Evolutionary conservation across 139 green algal genomes (phyloP).

Genomic region (Coelastrella sp.): DNA sequence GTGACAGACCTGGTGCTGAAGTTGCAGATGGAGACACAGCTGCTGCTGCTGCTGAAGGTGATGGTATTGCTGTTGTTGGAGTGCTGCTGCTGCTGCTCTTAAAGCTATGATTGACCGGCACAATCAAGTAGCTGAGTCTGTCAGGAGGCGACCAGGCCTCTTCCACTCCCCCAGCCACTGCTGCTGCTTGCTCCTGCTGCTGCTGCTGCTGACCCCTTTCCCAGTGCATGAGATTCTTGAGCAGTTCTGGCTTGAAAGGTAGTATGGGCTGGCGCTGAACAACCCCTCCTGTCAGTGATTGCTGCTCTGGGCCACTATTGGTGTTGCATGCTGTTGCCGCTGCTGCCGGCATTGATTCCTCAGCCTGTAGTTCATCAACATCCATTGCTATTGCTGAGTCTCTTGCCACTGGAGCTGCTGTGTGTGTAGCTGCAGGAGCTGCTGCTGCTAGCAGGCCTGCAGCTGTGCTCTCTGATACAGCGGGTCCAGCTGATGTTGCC

Average conservation of each 20-base stretch:
- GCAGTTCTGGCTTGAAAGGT: constrained; percentile 6
- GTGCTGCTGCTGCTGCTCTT: constrained; percentile 3
- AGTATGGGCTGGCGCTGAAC: constrained; percentile 1
- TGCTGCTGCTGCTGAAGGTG: constrained; percentile 19
- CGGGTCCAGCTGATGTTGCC: no score
- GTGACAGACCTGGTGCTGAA: constrained; percentile 10
- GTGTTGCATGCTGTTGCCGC: constrained; percentile 22
- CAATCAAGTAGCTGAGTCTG: constrained; percentile 26
- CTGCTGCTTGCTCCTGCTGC: constrained; percentile 18
- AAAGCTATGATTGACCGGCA: neutral
- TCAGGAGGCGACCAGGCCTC: constrained; percentile 4
- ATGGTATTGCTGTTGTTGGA: neutral
- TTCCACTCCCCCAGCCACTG: neutral
- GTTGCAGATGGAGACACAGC: neutral
- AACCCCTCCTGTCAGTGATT: neutral
- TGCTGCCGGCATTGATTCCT: neutral
- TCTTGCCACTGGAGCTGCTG: constrained; percentile 6
- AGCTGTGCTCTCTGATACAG: no score
- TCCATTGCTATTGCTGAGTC: neutral
- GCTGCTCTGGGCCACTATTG: neutral
- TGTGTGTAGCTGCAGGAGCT: no score
- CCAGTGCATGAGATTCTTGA: neutral
- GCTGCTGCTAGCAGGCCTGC: no score
- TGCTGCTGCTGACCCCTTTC: constrained; percentile 8
- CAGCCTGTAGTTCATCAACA: neutral